Conservation (phyloP, 768 basidiomycete genomes). For the Paxillus ammoniavirescens region DNA sequence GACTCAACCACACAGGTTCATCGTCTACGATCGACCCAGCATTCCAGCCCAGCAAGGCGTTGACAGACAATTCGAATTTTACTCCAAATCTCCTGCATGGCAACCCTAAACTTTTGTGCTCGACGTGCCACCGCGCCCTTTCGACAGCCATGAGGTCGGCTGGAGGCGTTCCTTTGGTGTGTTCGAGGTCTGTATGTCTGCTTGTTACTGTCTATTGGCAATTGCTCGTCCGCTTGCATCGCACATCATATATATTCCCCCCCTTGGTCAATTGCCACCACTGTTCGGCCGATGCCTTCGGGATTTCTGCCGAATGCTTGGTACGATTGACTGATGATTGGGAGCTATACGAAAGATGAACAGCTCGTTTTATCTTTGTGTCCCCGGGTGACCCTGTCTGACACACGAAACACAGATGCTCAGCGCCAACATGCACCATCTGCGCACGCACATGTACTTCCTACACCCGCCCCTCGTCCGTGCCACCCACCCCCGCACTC, state of each 20-base stretch:
- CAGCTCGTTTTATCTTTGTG: background rate
- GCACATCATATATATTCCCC: too few species aligned
- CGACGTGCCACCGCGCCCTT: slow-evolving; percentile 29
- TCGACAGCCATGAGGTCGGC: slow-evolving; percentile 18
- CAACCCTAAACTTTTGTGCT: slow-evolving; percentile 24
- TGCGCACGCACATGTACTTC: slow-evolving; percentile 39
- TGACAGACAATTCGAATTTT: slow-evolving; percentile 21
- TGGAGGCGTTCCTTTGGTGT: slow-evolving; percentile 7
- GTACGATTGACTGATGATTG: background rate
- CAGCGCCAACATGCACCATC: slow-evolving; percentile 33
- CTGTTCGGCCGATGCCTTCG: background rate
- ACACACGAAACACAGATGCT: slow-evolving; percentile 25
- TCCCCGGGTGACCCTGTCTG: slow-evolving; percentile 6
- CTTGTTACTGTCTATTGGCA: too few species aligned
- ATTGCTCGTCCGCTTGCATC: background rate
- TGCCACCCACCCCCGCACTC: slow-evolving; percentile 37
- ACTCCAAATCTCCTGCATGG: background rate
- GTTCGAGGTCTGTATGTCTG: slow-evolving; percentile 19
- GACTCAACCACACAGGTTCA: slow-evolving; percentile 12
- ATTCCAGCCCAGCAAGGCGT: slow-evolving; percentile 11
- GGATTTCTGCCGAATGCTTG: background rate
- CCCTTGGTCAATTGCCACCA: background rate
- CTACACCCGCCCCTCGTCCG: slow-evolving; percentile 28
- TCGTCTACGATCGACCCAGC: slow-evolving; percentile 11
- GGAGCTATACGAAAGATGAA: background rate